Evolutionary conservation across 176 grass and related monocot genomes (phyloP).

Genomic region (Oryza officinalis): DNA sequence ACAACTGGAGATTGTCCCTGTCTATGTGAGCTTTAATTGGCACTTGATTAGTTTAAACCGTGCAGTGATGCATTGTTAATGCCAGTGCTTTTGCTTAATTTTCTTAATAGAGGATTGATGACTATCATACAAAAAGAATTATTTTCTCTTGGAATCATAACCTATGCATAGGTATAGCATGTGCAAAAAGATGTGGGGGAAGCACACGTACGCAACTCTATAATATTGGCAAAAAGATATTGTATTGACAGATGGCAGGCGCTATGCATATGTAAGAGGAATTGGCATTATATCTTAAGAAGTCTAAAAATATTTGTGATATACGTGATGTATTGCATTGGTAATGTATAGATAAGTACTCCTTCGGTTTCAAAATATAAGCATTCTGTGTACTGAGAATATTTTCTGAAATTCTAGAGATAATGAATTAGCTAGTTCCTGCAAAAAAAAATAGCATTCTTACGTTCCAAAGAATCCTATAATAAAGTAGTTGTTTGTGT

Average conservation of each 20-base stretch:
- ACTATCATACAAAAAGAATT: not conserved
- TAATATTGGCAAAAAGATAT: conserved; percentile 4
- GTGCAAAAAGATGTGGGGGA: not conserved
- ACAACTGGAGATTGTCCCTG: conserved; percentile 15
- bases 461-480: no score
- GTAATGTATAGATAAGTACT: not conserved
- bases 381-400: no score
- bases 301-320: not conserved
- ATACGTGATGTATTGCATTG: not conserved
- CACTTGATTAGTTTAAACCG: conserved; percentile 28
- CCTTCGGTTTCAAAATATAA: no score
- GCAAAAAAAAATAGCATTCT: no score
- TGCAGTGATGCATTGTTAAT: conserved; percentile 29
- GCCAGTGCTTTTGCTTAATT: conserved; percentile 8
- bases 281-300: not conserved
- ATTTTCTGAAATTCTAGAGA: no score
- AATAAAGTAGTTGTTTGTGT: no score
- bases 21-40: conserved; percentile 4
- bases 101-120: conserved; percentile 14
- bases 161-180: conserved; percentile 29
- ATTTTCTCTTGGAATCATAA: conserved; percentile 34
- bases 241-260: conserved; percentile 20
- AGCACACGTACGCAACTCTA: conserved; percentile 34
- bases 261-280: not conserved
- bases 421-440: no score